Conservation (phyloP, 129 eudicot species). For the Chrysanthemum lavandulifolium region DNA sequence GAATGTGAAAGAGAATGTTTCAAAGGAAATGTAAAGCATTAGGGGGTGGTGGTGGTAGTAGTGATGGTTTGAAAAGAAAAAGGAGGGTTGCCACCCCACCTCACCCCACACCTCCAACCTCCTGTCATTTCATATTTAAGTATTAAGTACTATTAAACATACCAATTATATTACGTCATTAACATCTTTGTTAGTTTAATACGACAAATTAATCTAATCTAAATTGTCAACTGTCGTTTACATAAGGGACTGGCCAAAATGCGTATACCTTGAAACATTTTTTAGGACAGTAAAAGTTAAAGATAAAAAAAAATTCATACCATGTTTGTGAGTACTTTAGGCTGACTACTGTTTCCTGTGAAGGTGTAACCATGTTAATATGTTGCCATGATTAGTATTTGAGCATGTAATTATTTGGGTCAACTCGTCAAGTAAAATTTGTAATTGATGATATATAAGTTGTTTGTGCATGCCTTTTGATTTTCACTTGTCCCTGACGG, state of each 20-base stretch:
- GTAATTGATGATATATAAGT: background rate
- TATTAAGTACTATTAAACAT: background rate
- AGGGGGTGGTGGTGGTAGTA: conserved; percentile 56
- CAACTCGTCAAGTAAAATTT: background rate
- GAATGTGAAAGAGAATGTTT: conserved; percentile 65
- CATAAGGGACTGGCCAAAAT: background rate
- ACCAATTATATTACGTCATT: conserved; percentile 25
- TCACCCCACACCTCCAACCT: conserved; percentile 45
- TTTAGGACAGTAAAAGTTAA: no score
- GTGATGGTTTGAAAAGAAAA: conserved; percentile 71
- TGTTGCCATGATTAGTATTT: no score
- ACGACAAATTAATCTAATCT: background rate
- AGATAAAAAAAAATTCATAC: no score
- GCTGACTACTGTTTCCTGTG: background rate
- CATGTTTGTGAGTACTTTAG: background rate
- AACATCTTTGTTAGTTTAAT: conserved; percentile 13
- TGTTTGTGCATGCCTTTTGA: background rate
- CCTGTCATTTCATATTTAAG: conserved; percentile 50
- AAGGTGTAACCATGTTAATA: no score
- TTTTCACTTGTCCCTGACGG: no score
- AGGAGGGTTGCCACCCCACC: conserved; percentile 42
- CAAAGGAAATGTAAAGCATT: conserved; percentile 57
- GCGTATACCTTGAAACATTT: background rate
- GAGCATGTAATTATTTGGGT: background rate
- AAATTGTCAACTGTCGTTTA: conserved; percentile 15